Base-by-base conservation (phyloP, 2,329 filamentous ascomycete species). In the Chalara sp. region DNA sequence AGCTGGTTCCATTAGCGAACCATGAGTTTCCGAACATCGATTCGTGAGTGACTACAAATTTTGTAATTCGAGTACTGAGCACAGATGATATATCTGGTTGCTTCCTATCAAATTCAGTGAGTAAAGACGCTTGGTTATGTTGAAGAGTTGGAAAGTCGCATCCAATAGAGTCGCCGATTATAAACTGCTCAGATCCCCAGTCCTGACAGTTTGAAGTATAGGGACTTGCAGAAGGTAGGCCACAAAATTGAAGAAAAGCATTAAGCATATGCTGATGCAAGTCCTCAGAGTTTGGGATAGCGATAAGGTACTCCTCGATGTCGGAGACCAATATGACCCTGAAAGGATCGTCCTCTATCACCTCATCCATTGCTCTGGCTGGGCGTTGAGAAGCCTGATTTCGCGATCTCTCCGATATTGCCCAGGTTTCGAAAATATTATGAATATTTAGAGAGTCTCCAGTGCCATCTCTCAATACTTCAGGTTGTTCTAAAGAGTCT, bases 321-420 rank as follows among this genome's bases (percentile, higher is more conserved):
- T 97, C 93, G 0, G 82, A 79, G 58, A 84, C 90, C 62, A 96
- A 79, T 44, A 96, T 79, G 4, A 93, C 80, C 35, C 90, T 79
- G 58, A 87, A 95, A 0, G 89, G 87, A 61, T 96, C 92, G 52
- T 91, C 85, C 56, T 89, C 85, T 12, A 78, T 79, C 2, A 80
- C 76, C 30, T 89, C 83, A 63, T 96, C 89, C 53, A 86, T 59
- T 0, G 86, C 86, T 46, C 87, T 80, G 12, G 87, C 87, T 5
- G 90, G 88, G 50, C 83, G 70, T 40, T 70, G 72, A 6, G 84
- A 74, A 41, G 70, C 68, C 11, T 62, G 55, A 1, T 72, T 71
- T 31, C 69, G 70, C 8, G 71, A 66, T n/a, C 66, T 63, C 62
- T 95, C 90, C 10, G 75, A 69, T 5, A 57, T 54, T 6, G 64